Conservation (phyloP, 345 rosid species). For the Populus euphratica region DNA sequence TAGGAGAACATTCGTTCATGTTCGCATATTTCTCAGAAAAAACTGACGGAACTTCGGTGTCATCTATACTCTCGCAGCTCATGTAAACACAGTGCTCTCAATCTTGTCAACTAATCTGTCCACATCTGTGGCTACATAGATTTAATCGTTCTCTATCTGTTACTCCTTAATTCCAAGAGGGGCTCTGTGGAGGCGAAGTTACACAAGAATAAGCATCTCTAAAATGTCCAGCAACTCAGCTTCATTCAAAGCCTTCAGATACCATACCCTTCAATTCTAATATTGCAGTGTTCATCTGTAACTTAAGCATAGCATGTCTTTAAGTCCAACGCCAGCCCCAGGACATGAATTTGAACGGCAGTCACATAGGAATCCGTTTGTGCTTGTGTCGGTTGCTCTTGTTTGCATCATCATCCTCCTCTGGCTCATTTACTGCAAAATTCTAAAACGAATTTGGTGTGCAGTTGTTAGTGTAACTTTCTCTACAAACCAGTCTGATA, state of each 20-base stretch:
- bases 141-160: neutral
- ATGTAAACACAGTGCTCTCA: neutral
- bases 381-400: constrained; percentile 11
- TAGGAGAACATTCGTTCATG: too few species aligned
- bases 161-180: neutral
- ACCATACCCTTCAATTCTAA: neutral
- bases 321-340: constrained; percentile 5
- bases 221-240: neutral
- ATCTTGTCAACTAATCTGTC: constrained; percentile 9
- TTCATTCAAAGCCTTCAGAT: neutral
- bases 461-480: neutral
- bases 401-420: constrained; percentile 16
- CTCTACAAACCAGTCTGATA: constrained; percentile 9
- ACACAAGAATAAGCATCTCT: neutral
- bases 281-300: neutral
- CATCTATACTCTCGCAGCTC: neutral
- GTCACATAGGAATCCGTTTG: neutral
- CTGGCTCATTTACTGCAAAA: constrained; percentile 18
- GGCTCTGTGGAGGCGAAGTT: neutral
- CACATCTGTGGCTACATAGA: neutral
- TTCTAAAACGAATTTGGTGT: constrained; percentile 15
- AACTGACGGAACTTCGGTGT: neutral
- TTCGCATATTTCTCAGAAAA: neutral
- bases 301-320: neutral
- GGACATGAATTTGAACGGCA: neutral